Conservation (phyloP, 106 monocot genomes). For the Acanthochlamys bracteata region DNA sequence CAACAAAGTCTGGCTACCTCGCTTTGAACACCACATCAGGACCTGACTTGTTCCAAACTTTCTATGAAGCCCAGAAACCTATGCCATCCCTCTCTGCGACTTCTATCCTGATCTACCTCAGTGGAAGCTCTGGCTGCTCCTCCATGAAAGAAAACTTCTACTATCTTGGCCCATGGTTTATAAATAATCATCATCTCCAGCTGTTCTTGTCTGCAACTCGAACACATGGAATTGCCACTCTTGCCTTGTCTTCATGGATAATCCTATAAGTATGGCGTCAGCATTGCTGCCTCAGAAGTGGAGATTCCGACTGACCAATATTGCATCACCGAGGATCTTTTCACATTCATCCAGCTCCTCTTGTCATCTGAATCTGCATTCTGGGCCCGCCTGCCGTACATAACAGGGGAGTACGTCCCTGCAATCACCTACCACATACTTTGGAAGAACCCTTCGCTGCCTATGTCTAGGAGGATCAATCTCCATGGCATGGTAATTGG, state of each 20-base stretch:
- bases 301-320: slow-evolving; percentile 58
- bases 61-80: slow-evolving; percentile 66
- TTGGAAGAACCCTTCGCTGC: slow-evolving; percentile 16
- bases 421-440: slow-evolving; percentile 43
- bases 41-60: slow-evolving; percentile 46
- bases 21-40: slow-evolving; percentile 15
- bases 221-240: slow-evolving; percentile 75
- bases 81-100: slow-evolving; percentile 31
- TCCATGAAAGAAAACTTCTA: slow-evolving; percentile 79
- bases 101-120: slow-evolving; percentile 88
- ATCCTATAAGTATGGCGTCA: slow-evolving; percentile 77
- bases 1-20: slow-evolving; percentile 60
- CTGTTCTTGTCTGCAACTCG: slow-evolving; percentile 40
- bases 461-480: slow-evolving; percentile 22
- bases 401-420: slow-evolving; percentile 81
- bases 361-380: slow-evolving; percentile 29
- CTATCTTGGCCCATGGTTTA: slow-evolving; percentile 75
- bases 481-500: slow-evolving; percentile 72
- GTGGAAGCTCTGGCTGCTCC: slow-evolving; percentile 94
- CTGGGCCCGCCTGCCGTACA: slow-evolving; percentile 43
- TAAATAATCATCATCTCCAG: slow-evolving; percentile 16
- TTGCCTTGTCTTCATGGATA: slow-evolving; percentile 87
- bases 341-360: slow-evolving; percentile 40
- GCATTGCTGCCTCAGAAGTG: slow-evolving; percentile 25
- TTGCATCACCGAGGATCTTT: slow-evolving; percentile 44